phyloP scores from a whole-genome alignment of 2,329 filamentous ascomycete genomes.

The Claviceps maximensis region DNA sequence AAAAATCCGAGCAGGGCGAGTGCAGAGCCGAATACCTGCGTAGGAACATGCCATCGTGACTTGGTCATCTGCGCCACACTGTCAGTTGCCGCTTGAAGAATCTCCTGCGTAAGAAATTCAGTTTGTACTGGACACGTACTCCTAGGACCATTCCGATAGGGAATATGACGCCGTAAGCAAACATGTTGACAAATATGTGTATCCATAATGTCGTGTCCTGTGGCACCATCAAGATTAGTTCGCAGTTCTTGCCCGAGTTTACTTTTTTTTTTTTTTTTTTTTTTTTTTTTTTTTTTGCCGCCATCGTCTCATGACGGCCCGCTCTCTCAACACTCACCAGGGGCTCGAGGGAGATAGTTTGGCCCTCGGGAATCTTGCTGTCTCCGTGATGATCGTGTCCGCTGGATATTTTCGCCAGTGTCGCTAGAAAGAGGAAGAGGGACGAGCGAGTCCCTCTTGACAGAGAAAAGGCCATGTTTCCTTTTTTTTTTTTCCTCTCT shows the following conservation, averaged over 20 bases:
- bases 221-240: constrained; percentile 15
- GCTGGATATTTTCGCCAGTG: constrained; percentile 13
- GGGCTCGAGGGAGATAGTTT: constrained; percentile 57
- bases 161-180: constrained; percentile 85
- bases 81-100: neutral
- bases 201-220: constrained; percentile 80
- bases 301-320: neutral
- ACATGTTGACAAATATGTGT: constrained; percentile 78
- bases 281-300: no score
- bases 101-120: neutral
- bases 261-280: no score
- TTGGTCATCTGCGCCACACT: constrained; percentile 54
- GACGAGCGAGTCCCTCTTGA: constrained; percentile 8
- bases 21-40: constrained; percentile 61
- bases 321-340: constrained; percentile 38
- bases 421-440: constrained; percentile 11
- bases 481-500: neutral
- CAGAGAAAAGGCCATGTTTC: constrained; percentile 11
- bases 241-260: constrained; percentile 13
- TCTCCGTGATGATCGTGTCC: constrained; percentile 37
- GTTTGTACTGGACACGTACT: constrained; percentile 38
- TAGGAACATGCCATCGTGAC: constrained; percentile 86
- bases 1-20: constrained; percentile 78
- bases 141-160: constrained; percentile 92
- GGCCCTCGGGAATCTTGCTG: constrained; percentile 52